phyloP scores from a whole-genome alignment of 768 basidiomycete genomes.

The Tephrocybe sp. region DNA sequence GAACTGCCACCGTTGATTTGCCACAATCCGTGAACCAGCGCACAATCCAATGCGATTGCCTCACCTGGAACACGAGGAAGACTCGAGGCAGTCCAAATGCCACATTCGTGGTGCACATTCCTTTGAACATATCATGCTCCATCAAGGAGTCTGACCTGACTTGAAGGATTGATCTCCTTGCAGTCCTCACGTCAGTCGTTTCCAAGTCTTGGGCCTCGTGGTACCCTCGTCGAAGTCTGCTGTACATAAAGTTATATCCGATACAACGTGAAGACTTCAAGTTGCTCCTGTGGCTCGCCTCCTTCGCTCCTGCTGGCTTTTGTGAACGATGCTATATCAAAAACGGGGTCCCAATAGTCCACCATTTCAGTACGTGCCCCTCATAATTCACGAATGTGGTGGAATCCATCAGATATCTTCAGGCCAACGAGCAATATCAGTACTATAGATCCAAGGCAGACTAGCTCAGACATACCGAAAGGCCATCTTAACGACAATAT shows the following conservation, averaged over 20 bases:
- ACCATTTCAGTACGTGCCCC: neutral
- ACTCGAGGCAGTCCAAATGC: neutral
- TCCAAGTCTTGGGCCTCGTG: neutral
- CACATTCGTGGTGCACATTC: too few relatives aligned
- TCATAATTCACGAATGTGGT: too few relatives aligned
- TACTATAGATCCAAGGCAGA: too few relatives aligned
- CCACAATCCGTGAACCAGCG: too few relatives aligned
- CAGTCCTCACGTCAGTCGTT: neutral
- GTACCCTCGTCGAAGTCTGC: neutral
- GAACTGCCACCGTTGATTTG: too few relatives aligned
- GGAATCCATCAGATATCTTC: too few relatives aligned
- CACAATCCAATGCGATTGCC: too few relatives aligned
- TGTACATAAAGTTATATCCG: slow-evolving; percentile 1
- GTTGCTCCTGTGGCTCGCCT: neutral
- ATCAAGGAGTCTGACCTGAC: neutral
- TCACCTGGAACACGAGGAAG: neutral
- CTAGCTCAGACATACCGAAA: too few relatives aligned
- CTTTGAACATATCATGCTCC: too few relatives aligned
- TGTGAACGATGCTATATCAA: neutral
- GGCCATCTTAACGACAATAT: too few relatives aligned
- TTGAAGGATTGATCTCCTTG: neutral
- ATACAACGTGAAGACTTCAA: neutral
- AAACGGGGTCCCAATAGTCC: neutral
- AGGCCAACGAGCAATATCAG: too few relatives aligned
- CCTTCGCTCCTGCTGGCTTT: neutral